phyloP scores from a whole-genome alignment of 257 asterid genomes.

The Solanum arcanum region DNA sequence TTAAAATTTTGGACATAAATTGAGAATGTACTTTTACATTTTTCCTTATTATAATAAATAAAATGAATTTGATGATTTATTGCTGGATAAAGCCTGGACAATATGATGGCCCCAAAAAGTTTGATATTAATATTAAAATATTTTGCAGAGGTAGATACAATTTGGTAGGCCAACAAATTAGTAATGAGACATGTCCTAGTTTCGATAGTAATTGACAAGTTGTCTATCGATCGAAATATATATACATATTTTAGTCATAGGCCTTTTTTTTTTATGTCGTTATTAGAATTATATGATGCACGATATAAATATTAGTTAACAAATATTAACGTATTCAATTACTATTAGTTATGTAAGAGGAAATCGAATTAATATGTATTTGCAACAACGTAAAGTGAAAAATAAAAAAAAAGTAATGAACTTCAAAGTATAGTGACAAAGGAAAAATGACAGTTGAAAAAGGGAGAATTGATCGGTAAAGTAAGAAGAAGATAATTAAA shows the following conservation, averaged over 20 bases:
- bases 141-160: not conserved
- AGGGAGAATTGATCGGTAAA: not conserved
- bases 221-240: not conserved
- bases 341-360: not conserved
- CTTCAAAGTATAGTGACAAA: not conserved
- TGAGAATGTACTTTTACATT: too few species aligned
- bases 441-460: not conserved
- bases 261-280: not conserved
- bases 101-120: not conserved
- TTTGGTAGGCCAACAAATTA: not conserved
- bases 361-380: not conserved
- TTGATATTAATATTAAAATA: not conserved
- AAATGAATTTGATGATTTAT: not conserved
- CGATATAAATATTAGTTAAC: not conserved
- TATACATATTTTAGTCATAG: too few species aligned
- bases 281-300: not conserved
- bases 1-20: too few species aligned
- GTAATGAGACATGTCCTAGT: not conserved
- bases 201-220: not conserved
- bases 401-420: not conserved
- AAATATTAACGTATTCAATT: not conserved
- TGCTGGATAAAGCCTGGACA: not conserved
- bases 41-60: not conserved
- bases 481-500: not conserved
- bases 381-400: not conserved